phyloP scores from a whole-genome alignment of 2,329 filamentous ascomycete genomes.

The Rhynchosporium agropyri region DNA sequence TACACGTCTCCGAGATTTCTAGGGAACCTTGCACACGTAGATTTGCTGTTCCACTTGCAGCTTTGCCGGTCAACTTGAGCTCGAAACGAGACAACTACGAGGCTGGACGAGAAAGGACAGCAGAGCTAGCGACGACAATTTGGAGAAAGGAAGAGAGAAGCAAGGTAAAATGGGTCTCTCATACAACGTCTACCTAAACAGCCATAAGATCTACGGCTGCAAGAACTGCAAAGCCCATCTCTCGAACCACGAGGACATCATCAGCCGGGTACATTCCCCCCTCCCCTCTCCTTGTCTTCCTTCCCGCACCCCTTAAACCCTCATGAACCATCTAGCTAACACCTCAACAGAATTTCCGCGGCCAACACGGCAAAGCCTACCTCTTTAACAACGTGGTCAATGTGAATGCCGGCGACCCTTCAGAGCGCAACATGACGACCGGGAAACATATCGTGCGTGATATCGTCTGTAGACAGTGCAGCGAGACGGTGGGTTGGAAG shows the following conservation, averaged over 20 bases:
- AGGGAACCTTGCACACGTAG: neutral
- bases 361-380: conserved; percentile 97
- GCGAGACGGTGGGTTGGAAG: conserved; percentile 94
- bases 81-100: neutral
- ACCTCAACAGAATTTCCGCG: conserved; percentile 81
- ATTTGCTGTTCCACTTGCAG: neutral
- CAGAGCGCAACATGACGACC: conserved; percentile 97
- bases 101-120: neutral
- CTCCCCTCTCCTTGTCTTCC: conserved; percentile 16
- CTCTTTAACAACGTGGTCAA: conserved; percentile 96
- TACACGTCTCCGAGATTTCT: too few species aligned
- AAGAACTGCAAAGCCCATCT: conserved; percentile 95
- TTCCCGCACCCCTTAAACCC: conserved; percentile 13
- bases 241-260: conserved; percentile 93
- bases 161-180: conserved; percentile 72
- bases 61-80: neutral
- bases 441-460: conserved; percentile 93
- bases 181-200: conserved; percentile 90
- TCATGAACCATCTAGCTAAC: neutral
- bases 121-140: neutral
- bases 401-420: conserved; percentile 78
- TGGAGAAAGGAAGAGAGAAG: conserved; percentile 11
- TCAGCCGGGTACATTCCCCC: conserved; percentile 72
- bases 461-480: conserved; percentile 88
- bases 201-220: conserved; percentile 87